phyloP scores from a whole-genome alignment of 148 eudicot species.

The Arbutus unedo region DNA sequence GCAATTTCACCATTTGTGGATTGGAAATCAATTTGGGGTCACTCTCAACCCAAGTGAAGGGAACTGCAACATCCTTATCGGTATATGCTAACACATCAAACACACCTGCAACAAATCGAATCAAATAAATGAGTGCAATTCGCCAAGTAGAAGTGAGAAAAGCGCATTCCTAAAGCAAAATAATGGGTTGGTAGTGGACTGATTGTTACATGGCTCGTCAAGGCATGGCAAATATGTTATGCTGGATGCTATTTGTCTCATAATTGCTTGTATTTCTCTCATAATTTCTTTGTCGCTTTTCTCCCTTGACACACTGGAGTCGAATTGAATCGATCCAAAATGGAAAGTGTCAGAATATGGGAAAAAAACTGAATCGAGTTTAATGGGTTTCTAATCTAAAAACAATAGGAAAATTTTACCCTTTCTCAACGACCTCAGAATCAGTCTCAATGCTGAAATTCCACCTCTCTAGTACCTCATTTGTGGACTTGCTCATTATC shows the following conservation, averaged over 20 bases:
- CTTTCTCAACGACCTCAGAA: conserved; percentile 72
- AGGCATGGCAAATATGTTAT: conserved; percentile 96
- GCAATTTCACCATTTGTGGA: conserved; percentile 96
- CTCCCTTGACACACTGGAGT: conserved; percentile 76
- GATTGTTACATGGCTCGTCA: conserved; percentile 80
- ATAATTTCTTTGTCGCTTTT: conserved; percentile 98
- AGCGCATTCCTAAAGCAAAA: no score
- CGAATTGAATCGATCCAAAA: not conserved
- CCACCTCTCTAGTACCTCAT: conserved; percentile 95
- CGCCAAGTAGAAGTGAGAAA: no score
- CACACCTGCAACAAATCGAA: conserved; percentile 44
- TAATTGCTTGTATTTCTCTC: conserved; percentile 98
- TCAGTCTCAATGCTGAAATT: conserved; percentile 96
- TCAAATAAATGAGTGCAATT: no score
- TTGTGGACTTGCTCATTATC: conserved; percentile 79
- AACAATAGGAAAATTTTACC: conserved; percentile 32
- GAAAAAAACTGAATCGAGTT: no score
- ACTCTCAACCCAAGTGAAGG: conserved; percentile 94
- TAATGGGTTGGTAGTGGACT: no score
- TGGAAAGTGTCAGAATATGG: no score
- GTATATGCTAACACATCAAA: conserved; percentile 95
- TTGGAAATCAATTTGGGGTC: conserved; percentile 86
- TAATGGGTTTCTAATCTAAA: not conserved
- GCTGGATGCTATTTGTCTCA: conserved; percentile 96
- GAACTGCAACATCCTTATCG: conserved; percentile 76